These are phyloP conservation scores for Alnus glutinosa DNA, from an alignment of 306 rosid species.

Conservation along the genomic window DNA sequence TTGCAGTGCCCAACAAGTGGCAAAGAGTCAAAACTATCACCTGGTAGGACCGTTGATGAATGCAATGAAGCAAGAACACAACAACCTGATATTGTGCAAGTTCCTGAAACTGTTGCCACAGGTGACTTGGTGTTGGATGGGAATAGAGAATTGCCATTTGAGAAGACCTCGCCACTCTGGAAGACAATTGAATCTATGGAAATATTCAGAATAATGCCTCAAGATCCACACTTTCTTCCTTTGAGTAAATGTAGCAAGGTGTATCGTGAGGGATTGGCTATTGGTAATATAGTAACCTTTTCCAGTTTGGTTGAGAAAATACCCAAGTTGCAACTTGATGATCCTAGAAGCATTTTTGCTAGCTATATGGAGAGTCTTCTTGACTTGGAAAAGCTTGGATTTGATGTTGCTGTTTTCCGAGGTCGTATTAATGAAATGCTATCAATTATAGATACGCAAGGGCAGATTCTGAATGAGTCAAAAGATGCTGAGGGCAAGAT, in stretches of 20 bases:
- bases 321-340: slow-evolving; percentile 30
- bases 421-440: slow-evolving; percentile 32
- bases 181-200: slow-evolving; percentile 38
- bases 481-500: slow-evolving; percentile 36
- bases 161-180: slow-evolving; percentile 47
- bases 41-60: neutral
- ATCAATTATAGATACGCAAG: slow-evolving; percentile 38
- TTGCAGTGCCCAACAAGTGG: slow-evolving; percentile 1
- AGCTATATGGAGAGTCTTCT: slow-evolving; percentile 40
- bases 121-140: neutral
- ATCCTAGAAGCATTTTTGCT: slow-evolving; percentile 16
- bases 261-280: slow-evolving; percentile 49
- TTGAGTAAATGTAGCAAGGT: slow-evolving; percentile 35
- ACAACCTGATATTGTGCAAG: neutral
- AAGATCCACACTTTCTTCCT: slow-evolving; percentile 48
- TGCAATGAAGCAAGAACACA: neutral
- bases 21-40: slow-evolving; percentile 6
- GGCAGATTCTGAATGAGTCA: slow-evolving; percentile 7
- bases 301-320: slow-evolving; percentile 43
- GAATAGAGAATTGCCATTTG: slow-evolving; percentile 37
- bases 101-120: neutral
- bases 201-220: slow-evolving; percentile 36
- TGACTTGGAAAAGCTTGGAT: slow-evolving; percentile 51
- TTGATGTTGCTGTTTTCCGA: slow-evolving; percentile 32
- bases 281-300: slow-evolving; percentile 50